Base-by-base conservation (phyloP, 768 basidiomycete species). In the Paxillus involutus region DNA sequence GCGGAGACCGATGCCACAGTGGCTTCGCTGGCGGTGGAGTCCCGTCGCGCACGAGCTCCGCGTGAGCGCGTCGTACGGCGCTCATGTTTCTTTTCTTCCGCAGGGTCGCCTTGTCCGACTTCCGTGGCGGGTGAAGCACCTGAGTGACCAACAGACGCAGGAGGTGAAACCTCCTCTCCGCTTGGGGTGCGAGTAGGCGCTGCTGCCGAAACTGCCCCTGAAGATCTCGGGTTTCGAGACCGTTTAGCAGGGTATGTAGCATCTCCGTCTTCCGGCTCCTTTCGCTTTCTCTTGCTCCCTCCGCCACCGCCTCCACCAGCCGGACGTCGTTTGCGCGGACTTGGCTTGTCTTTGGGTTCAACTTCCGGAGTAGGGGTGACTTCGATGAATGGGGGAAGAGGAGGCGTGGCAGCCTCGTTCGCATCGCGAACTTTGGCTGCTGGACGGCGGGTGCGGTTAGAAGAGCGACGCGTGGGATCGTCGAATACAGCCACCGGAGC, bases 211-310 rank as follows among this genome's bases (percentile, higher is more conserved):
- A 56, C 32, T 63, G 60, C 29, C 52, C 67, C 60, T 41, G 68
- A 68, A 13, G 63, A 76, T 55, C 86, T 71, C 6, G 83, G 77
- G 51, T 77, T 72, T 26, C 86, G 79, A 17, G 82, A 75, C 24
- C 84, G 78, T 69, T 86, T 88, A 11, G 85, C 82, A n/a, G 86
- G 85, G 62, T 86, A 88, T n/a, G 81, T 79, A 1, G 80, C 77
- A 57, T 88, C 85, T 12, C 79, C 80, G 44, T 86, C 84, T 42
- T 87, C 85, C 7, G 63, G 67, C 32, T 85, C 84, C 62, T 74
- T 83, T 19, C 85, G 75, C 63, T 79, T 84, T 50, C 86, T 74
- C 64, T 83, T 85, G 13, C 71, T 75, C 26, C 76, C 76, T 3
- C 75, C 75, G 2, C 52, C 58, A 0, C 73, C 74, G 10, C 76